Percentiles rank a stretch among this genome's conserved stretches.
Conservation (phyloP, 176 grass and related monocot species). For the Panicum miliaceum region DNA sequence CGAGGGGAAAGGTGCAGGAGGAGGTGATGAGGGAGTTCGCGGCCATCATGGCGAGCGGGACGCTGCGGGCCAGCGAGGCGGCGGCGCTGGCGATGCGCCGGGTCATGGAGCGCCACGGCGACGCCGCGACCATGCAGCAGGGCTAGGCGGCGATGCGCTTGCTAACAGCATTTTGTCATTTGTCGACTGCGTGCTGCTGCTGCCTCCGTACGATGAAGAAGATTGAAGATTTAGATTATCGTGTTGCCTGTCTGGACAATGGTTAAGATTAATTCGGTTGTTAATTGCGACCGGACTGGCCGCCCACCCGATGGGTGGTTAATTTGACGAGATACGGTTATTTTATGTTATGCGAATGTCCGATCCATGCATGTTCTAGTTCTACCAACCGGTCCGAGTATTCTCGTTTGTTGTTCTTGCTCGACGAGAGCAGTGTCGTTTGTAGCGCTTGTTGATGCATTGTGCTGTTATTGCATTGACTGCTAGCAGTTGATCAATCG, state of each 20-base stretch:
- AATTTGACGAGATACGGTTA: neutral
- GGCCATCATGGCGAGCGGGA: constrained; percentile 75
- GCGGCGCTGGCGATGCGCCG: constrained; percentile 72
- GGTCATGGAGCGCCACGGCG: constrained; percentile 78
- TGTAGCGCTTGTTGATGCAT: no score
- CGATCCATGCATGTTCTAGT: neutral
- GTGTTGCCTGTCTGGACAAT: neutral
- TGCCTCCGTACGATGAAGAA: neutral
- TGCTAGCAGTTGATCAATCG: no score
- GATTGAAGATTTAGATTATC: neutral
- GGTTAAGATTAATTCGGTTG: neutral
- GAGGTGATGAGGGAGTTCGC: constrained; percentile 85
- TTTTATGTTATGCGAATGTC: neutral
- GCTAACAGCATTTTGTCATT: neutral
- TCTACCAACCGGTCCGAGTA: neutral
- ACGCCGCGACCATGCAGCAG: constrained; percentile 49
- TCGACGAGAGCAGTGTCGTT: no score
- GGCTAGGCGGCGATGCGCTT: neutral
- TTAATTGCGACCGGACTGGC: neutral
- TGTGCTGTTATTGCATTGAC: no score
- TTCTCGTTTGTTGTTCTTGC: no score
- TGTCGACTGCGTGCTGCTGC: neutral
- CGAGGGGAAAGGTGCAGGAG: constrained; percentile 69
- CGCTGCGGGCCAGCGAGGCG: constrained; percentile 69
- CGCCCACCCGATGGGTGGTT: neutral